phyloP scores from a whole-genome alignment of 495 filamentous ascomycete species.

The Apodospora peruviana region DNA sequence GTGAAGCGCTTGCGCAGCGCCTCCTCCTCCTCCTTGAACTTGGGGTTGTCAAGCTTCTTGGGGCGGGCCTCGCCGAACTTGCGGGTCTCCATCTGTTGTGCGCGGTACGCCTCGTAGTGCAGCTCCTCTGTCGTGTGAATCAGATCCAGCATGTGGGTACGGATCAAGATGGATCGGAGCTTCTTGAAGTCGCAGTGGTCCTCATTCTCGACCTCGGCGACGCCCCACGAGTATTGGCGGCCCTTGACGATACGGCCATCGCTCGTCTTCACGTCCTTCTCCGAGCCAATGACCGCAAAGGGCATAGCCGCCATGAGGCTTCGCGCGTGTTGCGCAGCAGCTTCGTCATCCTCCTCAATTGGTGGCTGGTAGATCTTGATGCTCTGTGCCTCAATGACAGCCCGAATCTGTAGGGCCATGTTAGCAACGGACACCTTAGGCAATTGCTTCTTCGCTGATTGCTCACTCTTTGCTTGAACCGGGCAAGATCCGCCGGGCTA shows the following conservation, averaged over 20 bases:
- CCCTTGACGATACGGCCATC: constrained; percentile 97
- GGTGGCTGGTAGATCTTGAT: constrained; percentile 99
- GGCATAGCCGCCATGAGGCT: constrained; percentile 95
- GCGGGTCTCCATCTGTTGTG: constrained; percentile 98
- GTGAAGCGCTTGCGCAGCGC: constrained; percentile 96
- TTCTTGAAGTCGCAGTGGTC: constrained; percentile 99
- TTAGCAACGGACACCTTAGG: constrained; percentile 5
- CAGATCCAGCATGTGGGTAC: constrained; percentile 99
- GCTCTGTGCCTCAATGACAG: constrained; percentile 93
- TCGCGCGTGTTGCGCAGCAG: constrained; percentile 86
- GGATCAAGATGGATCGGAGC: constrained; percentile 95
- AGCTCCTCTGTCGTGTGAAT: constrained; percentile 99
- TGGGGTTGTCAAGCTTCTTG: constrained; percentile 97
- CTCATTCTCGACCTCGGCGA: constrained; percentile 98
- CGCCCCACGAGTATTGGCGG: constrained; percentile 98
- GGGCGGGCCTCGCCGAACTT: constrained; percentile 98
- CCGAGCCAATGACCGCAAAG: constrained; percentile 96
- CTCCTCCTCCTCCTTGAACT: constrained; percentile 99
- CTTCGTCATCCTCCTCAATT: constrained; percentile 95
- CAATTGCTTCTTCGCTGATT: neutral
- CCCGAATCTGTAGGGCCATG: constrained; percentile 65
- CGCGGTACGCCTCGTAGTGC: constrained; percentile 98
- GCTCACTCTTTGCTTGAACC: constrained; percentile 86
- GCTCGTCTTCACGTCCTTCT: constrained; percentile 96
- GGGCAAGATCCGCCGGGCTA: constrained; percentile 81